Base-by-base conservation (phyloP, 2,329 filamentous ascomycete species). In the Calonectria crousiana region DNA sequence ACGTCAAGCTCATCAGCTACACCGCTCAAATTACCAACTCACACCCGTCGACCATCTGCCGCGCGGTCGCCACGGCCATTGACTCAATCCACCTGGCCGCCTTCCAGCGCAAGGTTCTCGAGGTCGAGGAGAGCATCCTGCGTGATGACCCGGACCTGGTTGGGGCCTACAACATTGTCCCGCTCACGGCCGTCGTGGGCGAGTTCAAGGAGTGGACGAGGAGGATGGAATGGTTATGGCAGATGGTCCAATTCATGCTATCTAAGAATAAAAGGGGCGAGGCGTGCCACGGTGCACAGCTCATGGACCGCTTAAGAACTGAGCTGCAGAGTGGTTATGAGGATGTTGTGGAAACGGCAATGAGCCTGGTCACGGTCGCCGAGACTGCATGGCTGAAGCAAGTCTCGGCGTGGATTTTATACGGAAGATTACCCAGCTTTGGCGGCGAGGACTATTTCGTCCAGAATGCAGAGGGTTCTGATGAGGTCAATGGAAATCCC, bases 371-470 rank as follows among this genome's bases (percentile, higher is more conserved):
- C n/a, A 90, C 88, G 18, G 89, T 95, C 28, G 96, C 95, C 0
- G 96, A 99, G 85, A 94, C 91, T 36, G 94, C 96, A 11, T 99
- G 97, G 97, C 87, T 98, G 81, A 94, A 95, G 83, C 95, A 98
- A 82, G 89, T 97, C 14, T 94, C 95, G 5, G 94, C 94, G 32
- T 99, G 96, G 96, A 89, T 98, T 11, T 85, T 98, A 18, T 97
- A 98, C 83, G 97, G 97, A 6, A 92, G 94, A 66, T 85, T 98
- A 72, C 96, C 96, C 0, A 90, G 89, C 18, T 93, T 95, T 82
- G 95, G 95, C 3, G 90, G 89, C 6, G 89, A 91, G n/a, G 96
- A 98, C 84, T 98, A 98, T 83, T 98, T 98, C 82, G 91, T 98
- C 38, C 90, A 90, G 81, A 88, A 84, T 77, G 82, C 86, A 11